phyloP scores from a whole-genome alignment of 768 basidiomycete species.

The Lentinula edodes region DNA sequence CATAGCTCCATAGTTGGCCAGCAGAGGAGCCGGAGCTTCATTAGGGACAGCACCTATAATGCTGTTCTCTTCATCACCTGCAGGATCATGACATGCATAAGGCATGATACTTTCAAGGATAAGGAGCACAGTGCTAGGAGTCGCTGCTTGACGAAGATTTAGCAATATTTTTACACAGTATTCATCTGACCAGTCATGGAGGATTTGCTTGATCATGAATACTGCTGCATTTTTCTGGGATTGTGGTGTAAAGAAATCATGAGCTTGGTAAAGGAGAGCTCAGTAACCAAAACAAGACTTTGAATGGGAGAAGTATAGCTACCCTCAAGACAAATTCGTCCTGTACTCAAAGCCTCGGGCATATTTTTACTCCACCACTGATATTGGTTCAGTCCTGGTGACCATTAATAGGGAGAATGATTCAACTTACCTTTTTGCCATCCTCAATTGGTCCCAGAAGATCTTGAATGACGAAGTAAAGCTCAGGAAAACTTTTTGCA shows the following conservation, averaged over 20 bases:
- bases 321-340: conserved; percentile 19
- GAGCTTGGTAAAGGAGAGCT: conserved; percentile 19
- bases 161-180: conserved; percentile 33
- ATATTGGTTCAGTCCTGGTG: no score
- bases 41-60: conserved; percentile 17
- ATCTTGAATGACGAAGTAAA: conserved; percentile 12
- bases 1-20: conserved; percentile 32
- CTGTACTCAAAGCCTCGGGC: conserved; percentile 15
- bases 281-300: neutral
- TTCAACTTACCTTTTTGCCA: conserved; percentile 7
- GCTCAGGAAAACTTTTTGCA: conserved; percentile 5
- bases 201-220: conserved; percentile 40
- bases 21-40: conserved; percentile 27
- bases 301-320: no score
- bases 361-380: no score
- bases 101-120: conserved; percentile 35
- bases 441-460: conserved; percentile 5
- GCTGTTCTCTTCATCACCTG: conserved; percentile 14
- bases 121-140: conserved; percentile 26
- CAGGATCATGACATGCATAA: conserved; percentile 28
- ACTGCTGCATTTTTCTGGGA: conserved; percentile 29
- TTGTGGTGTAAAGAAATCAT: conserved; percentile 49
- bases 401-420: conserved; percentile 13
- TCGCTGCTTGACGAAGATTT: conserved; percentile 32
- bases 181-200: conserved; percentile 50